Evolutionary conservation across 2,329 filamentous ascomycete genomes (phyloP), one percentile per base, ranked within the genome.

Genomic region (Sporothrix pallida): DNA sequence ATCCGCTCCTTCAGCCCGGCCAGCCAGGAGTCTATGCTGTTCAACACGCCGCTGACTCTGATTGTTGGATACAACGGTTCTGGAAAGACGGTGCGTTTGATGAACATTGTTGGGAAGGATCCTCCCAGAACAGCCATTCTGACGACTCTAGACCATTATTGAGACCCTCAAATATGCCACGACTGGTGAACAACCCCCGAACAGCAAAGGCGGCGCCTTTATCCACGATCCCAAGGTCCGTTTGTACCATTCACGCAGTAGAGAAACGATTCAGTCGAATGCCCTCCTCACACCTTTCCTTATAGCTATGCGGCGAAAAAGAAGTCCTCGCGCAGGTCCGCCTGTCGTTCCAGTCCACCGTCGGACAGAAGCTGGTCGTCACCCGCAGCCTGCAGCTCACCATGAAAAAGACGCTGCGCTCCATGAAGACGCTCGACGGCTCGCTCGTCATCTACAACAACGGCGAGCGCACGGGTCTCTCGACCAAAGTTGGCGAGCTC

Each of bases 161-260:
- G 96, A 99, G 83, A 97, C 94, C 81, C 92, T 99, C 79, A 98
- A 98, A 81, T 99, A 98, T 90, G 95, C 93, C 71, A 98, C 97
- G 20, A 98, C 95, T 8, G 97, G 96, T 73, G 93, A 97, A 79
- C 88, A 97, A 67, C 96, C 96, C 1, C 94, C 96, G 46, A 97
- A 98, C 85, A 95, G 91, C 84, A 92, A 91, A 78, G 92, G 92
- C 42, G 95, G 94, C 46, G 95, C 95, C 69, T 99, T 98, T 81
- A 94, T 99, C 76, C 95, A 99, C 81, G 96, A 99, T 79, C 96
- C 96, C n/a, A 96, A 96, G 84, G 88, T 92, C 15, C 56, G 37
- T n/a, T 31, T 3, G 12, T n/a, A 4, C 31, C 23, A 42, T 5
- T 0, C 9, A 26, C 23, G 23, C 23, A 26, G 23, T 26, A 26